Evolutionary conservation across 164 flowering plant genomes (phyloP).

Genomic region (Stephania japonica): DNA sequence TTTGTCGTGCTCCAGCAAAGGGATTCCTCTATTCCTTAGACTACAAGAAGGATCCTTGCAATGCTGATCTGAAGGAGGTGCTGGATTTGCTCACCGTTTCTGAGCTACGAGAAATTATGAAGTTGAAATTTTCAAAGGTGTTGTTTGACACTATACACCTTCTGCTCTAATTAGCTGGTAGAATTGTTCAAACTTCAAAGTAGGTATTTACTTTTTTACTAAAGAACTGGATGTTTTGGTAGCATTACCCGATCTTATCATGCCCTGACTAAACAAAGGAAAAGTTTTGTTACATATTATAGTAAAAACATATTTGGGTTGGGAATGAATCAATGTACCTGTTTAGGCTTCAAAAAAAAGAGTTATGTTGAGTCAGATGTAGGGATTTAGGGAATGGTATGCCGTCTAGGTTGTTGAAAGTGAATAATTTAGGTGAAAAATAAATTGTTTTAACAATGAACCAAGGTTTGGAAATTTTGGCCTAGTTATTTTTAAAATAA

Average conservation of each 20-base stretch:
- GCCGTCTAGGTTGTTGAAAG: too few relatives aligned
- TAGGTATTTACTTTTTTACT: neutral
- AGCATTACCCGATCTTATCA: neutral
- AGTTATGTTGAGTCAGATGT: too few relatives aligned
- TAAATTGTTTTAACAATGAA: too few relatives aligned
- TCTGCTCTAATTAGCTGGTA: neutral
- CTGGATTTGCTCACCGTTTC: constrained; percentile 50
- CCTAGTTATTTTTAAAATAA: neutral
- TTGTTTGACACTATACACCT: neutral
- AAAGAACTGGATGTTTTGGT: neutral
- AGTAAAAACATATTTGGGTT: too few relatives aligned
- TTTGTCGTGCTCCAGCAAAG: constrained; percentile 33
- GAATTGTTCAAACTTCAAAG: neutral
- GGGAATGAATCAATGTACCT: too few relatives aligned
- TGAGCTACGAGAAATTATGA: constrained; percentile 57
- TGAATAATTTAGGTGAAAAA: too few relatives aligned
- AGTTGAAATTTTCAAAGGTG: constrained; percentile 42
- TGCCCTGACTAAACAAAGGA: neutral
- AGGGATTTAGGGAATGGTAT: too few relatives aligned
- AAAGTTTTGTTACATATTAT: neutral
- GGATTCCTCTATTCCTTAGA: constrained; percentile 41
- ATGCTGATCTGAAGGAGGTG: constrained; percentile 36
- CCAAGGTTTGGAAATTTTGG: neutral
- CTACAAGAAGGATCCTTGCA: constrained; percentile 21
- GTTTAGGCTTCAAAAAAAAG: too few relatives aligned